Percentiles rank a stretch among this genome's conserved stretches.
Conservation (phyloP, 1,284 basidiomycete species). For the Puccinia coronata region DNA sequence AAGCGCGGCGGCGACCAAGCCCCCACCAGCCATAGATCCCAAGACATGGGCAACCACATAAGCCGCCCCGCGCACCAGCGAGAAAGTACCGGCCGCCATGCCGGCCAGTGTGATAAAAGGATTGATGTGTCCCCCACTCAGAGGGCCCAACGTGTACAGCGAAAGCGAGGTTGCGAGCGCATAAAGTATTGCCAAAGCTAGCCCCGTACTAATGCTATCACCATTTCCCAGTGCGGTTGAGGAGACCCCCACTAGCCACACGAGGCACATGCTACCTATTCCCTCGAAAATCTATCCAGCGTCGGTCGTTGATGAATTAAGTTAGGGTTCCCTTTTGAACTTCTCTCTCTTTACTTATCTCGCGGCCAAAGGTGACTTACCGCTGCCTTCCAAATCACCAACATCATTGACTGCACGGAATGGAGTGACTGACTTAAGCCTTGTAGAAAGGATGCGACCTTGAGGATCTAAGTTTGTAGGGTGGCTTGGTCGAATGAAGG, state of each 20-base stretch:
- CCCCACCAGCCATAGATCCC: conserved; percentile 36
- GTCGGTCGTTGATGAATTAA: too few species aligned
- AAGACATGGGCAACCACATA: conserved; percentile 29
- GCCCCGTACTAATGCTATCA: conserved; percentile 6
- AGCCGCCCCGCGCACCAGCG: background rate
- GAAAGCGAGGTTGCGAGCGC: conserved; percentile 5
- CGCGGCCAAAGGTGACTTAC: background rate
- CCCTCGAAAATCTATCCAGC: conserved; percentile 36
- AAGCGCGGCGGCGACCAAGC: conserved; percentile 25
- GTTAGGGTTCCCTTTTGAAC: too few species aligned
- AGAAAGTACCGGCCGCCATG: background rate
- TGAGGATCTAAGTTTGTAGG: too few species aligned
- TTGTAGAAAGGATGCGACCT: too few species aligned
- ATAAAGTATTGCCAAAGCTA: conserved; percentile 26
- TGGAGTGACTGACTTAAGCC: too few species aligned
- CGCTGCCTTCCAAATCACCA: conserved; percentile 18
- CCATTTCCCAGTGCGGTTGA: conserved; percentile 18
- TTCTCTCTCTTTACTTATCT: too few species aligned
- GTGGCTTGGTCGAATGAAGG: too few species aligned
- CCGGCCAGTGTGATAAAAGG: conserved; percentile 40
- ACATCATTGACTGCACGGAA: background rate
- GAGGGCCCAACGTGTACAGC: conserved; percentile 18
- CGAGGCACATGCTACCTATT: conserved; percentile 26
- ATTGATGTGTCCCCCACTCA: conserved; percentile 43
- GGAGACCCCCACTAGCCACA: conserved; percentile 30